Evolutionary conservation across 2,329 filamentous ascomycete genomes (phyloP), one percentile per base, ranked within the genome.

Genomic region (Monascus ruber): DNA sequence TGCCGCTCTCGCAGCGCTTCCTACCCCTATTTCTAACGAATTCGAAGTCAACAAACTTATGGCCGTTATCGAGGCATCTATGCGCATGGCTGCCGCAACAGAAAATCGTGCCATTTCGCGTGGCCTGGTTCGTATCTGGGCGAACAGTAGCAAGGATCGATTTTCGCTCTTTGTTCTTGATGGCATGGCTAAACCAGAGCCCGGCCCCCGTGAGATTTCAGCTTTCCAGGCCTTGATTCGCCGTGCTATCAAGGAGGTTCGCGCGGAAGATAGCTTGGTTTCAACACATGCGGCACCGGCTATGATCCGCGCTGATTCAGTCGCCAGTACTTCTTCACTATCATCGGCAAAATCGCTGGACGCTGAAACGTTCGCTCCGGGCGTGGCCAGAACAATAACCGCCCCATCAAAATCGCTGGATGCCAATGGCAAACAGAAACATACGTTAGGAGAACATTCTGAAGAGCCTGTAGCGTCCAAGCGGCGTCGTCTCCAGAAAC

Each of bases 321-420:
- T 37, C 26, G 32, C 38, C 32, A 63, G 54, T 17, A 52, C 54
- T 8, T 64, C 62, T 10, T 65, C 60, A 8, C 42, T 65, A 24
- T 66, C 65, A 29, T 61, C 63, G 6, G 59, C 59, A 6, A 58
- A 62, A 33, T 63, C 64, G 4, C 45, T 63, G 28, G 55, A 60
- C 31, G 51, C 50, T 35, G 59, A 63, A 39, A 54, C 55, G 17
- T 51, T 51, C 37, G 49, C 48, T n/a, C 53, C 55, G 28, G 47
- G 43, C 27, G 42, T 51, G 35, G 40, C 39, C 25, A 29, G 10
- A 6, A 29, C 28, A 6, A 6, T 10, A 29, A 29, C 6, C 6
- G 10, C 28, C 10, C 28, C 28, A 29, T 17, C 17, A 17, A 17
- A 17, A 17, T 17, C 17, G 17, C 17, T 17, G 17, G 17, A 17